Evolutionary conservation across 2,329 filamentous ascomycete genomes (phyloP), one percentile per base, ranked within the genome.

Genomic region (Calonectria hongkongensis): DNA sequence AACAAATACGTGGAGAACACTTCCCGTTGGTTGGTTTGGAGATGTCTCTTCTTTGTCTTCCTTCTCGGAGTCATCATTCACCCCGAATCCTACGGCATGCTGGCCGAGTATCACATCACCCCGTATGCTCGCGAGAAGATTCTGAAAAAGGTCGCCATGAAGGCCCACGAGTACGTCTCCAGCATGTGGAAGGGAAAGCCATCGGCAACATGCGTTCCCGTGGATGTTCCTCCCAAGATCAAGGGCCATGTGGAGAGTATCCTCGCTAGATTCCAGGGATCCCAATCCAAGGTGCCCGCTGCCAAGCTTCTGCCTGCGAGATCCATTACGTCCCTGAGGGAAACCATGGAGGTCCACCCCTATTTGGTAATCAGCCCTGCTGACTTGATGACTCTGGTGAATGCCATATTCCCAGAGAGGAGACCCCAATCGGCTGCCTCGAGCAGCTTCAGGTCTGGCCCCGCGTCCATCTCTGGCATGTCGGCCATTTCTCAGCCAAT

Each of bases 41-140:
- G 96, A 81, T 99, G 96, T 92, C 92, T 98, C 74, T 98, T 98
- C 83, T 94, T 95, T 74, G 93, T 93, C 65, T 98, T 97, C 84
- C 87, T 98, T 43, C 89, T 95, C 58, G 93, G 94, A 78, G 93
- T 95, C 66, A 91, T 98, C 80, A 94, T 95, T 60, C 94, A 97
- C 80, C 97, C 97, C 13, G 97, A 99, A 89, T 95, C 89, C 66
- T 89, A 92, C 77, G 91, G 91, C 68, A 91, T 94, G 86, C 93
- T 98, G 87, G 90, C 95, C 70, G 95, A 98, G 79, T 96, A 98
- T 83, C 95, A 98, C 85, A 95, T 98, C 79, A 96, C 94, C 63
- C 95, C 97, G 78, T 95, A 96, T 84, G 95, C 95, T 50, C 92
- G 97, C 51, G 94, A 98, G 80, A 96, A 93, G 83, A 94, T 94